Conservation (phyloP, 2,329 filamentous ascomycete species). For the Aotearoamyces nothofagi region DNA sequence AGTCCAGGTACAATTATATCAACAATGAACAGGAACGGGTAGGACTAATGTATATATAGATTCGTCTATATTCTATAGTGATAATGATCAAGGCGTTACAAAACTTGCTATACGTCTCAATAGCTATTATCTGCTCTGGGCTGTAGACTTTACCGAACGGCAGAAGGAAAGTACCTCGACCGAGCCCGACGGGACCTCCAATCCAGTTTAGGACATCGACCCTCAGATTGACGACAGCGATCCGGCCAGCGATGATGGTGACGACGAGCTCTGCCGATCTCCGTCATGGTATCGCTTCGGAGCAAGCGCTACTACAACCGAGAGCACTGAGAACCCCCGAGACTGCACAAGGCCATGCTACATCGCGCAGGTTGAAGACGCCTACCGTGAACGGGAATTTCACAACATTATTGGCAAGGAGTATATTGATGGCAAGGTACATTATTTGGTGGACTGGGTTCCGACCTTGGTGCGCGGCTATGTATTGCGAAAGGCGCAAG, state of each 20-base stretch:
- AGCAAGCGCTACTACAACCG: background rate
- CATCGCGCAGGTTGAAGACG: constrained; percentile 1
- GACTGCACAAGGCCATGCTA: background rate
- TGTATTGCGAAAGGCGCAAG: background rate
- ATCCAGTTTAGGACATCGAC: background rate
- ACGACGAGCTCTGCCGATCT: constrained; percentile 1
- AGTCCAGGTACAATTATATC: background rate
- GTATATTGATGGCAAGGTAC: constrained; percentile 1
- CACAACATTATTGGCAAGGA: background rate
- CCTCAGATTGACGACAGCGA: background rate
- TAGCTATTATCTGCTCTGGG: background rate
- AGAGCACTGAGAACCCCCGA: background rate
- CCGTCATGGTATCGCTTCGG: constrained; percentile 1
- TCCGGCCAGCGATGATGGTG: background rate
- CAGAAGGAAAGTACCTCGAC: background rate
- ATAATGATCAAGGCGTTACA: background rate
- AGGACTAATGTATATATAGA: background rate
- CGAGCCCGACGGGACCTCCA: background rate
- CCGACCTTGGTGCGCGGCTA: constrained; percentile 1
- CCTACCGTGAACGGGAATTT: constrained; percentile 1
- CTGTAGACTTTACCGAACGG: background rate
- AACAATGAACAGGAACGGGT: background rate
- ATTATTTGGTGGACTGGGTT: constrained; percentile 1
- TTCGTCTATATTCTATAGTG: background rate
- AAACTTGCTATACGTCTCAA: constrained; percentile 1